Evolutionary conservation across 148 eudicot species (phyloP), one percentile per base, ranked within the genome.

Genomic region (Linanthus parryae): DNA sequence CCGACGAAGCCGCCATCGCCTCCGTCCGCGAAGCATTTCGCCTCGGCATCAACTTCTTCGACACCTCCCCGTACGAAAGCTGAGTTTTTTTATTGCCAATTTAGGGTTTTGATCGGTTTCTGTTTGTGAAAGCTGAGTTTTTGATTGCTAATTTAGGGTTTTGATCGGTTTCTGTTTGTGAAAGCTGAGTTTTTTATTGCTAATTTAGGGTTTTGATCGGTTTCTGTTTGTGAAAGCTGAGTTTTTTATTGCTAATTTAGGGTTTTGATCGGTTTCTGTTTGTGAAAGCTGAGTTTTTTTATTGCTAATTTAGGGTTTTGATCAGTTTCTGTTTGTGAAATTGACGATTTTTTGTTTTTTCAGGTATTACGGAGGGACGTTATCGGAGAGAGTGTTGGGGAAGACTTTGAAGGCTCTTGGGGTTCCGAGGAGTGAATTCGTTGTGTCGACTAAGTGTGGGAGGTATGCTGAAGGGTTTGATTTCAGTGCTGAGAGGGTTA

Each of bases 41-140:
- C 26, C 78, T 57, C 42, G 99, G 99, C 49, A 80, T 92, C 73
- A 92, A 92, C 53, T 88, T 88, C 74, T 92, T 92, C 62, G 99
- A 92, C 58, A 92, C 96, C 30, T 92, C 96, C 10, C 99, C 99
- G 98, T 92, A 72, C 38, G n/a, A n/a, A n/a, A n/a, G n/a, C n/a
- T n/a, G n/a, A n/a, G n/a, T n/a, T n/a, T n/a, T n/a, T n/a, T n/a
- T n/a, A n/a, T n/a, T n/a, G n/a, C n/a, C n/a, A n/a, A n/a, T n/a
- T n/a, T n/a, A n/a, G n/a, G n/a, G n/a, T n/a, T n/a, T n/a, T n/a
- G n/a, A n/a, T n/a, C n/a, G n/a, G n/a, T n/a, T n/a, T n/a, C n/a
- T n/a, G n/a, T n/a, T n/a, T n/a, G n/a, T n/a, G n/a, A n/a, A n/a
- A n/a, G n/a, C n/a, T n/a, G n/a, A n/a, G n/a, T n/a, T n/a, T n/a